Evolutionary conservation across 805 yeast species (phyloP).

Genomic region (Kodamaea lidongshanica): DNA sequence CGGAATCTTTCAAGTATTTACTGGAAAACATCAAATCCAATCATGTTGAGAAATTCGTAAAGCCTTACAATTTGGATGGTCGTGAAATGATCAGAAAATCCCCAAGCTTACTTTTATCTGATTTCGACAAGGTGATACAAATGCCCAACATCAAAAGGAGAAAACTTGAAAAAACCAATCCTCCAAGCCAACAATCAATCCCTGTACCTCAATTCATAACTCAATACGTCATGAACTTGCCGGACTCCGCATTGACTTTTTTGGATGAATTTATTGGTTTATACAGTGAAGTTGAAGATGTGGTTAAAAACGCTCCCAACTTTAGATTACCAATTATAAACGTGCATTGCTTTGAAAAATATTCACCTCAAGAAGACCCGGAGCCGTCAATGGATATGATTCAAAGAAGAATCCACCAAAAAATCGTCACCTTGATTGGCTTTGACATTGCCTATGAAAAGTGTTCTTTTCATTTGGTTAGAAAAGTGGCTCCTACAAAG

Average conservation of each 20-base stretch:
- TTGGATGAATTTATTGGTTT: slow-evolving; percentile 73
- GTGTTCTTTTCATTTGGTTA: slow-evolving; percentile 70
- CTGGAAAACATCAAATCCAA: slow-evolving; percentile 57
- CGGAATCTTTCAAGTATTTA: slow-evolving; percentile 72
- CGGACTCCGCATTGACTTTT: slow-evolving; percentile 86
- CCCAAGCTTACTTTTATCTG: slow-evolving; percentile 41
- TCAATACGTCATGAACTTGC: slow-evolving; percentile 92
- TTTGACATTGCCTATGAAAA: slow-evolving; percentile 43
- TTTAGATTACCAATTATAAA: slow-evolving; percentile 70
- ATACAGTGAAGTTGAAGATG: slow-evolving; percentile 38
- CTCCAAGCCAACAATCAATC: slow-evolving; percentile 29
- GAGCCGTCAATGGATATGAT: slow-evolving; percentile 68
- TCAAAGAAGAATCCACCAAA: slow-evolving; percentile 56
- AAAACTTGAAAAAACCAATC: no score
- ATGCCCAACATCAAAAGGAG: slow-evolving; percentile 31
- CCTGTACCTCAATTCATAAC: slow-evolving; percentile 50
- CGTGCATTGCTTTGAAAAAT: slow-evolving; percentile 90
- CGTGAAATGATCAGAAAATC: slow-evolving; percentile 67
- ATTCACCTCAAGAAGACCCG: slow-evolving; percentile 57
- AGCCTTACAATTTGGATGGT: slow-evolving; percentile 72
- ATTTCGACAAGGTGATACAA: slow-evolving; percentile 37
- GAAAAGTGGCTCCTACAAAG: slow-evolving; percentile 94
- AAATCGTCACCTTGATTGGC: slow-evolving; percentile 39
- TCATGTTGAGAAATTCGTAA: slow-evolving; percentile 54
- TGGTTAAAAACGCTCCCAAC: slow-evolving; percentile 33